A percentile compares a stretch with the other conserved stretches of the same genome.
phyloP scores from a whole-genome alignment of 805 yeast genomes.

The Allodekkera sacchari region DNA sequence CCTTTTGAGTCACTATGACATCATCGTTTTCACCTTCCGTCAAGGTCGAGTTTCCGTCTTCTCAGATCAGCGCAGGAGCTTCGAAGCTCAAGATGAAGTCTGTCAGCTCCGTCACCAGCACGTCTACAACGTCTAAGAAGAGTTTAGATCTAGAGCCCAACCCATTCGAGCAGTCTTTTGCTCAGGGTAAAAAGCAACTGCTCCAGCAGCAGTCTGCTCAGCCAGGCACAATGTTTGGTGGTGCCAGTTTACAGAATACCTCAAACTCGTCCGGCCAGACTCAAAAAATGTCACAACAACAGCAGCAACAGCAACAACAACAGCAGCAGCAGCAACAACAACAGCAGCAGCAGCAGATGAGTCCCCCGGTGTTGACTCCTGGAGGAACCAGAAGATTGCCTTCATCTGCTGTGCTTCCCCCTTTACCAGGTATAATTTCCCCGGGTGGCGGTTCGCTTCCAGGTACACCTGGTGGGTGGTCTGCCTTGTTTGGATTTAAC shows the following conservation, averaged over 20 bases:
- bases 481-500: slow-evolving; percentile 34
- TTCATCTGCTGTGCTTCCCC: slow-evolving; percentile 33
- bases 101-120: slow-evolving; percentile 1
- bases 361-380: slow-evolving; percentile 46
- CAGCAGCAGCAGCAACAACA: slow-evolving; percentile 18
- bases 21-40: slow-evolving; percentile 3
- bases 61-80: not conserved
- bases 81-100: not conserved
- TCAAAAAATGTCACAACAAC: slow-evolving; percentile 1
- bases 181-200: slow-evolving; percentile 14
- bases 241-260: no score
- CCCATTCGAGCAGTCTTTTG: slow-evolving; percentile 92
- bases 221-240: no score
- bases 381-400: slow-evolving; percentile 37
- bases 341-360: slow-evolving; percentile 9
- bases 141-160: slow-evolving; percentile 64
- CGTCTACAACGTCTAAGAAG: slow-evolving; percentile 7
- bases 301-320: slow-evolving; percentile 2
- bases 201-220: not conserved
- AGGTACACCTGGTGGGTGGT: slow-evolving; percentile 50
- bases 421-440: slow-evolving; percentile 33
- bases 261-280: not conserved
- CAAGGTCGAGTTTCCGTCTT: not conserved
- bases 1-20: slow-evolving; percentile 8
- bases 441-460: slow-evolving; percentile 39